These are phyloP conservation scores for Cercophora sp. DNA, from an alignment of 495 filamentous ascomycete species.

Conservation along the genomic window DNA sequence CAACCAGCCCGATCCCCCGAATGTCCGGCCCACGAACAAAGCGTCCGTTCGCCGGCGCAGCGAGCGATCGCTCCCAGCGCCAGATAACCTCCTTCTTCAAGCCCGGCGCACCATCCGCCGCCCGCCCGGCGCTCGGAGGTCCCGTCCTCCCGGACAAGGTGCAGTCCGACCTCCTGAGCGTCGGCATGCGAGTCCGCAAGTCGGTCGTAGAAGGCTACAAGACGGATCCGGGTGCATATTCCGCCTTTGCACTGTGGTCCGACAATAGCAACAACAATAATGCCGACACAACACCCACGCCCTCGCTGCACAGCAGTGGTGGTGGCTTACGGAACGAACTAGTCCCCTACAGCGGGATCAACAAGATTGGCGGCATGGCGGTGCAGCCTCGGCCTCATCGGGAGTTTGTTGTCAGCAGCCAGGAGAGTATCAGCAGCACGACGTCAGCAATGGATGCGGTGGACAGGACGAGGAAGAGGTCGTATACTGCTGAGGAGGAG, in stretches of 20 bases:
- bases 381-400: conserved; percentile 35
- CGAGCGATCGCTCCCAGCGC: conserved; percentile 46
- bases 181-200: conserved; percentile 92
- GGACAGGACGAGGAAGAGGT: conserved; percentile 34
- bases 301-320: conserved; percentile 17
- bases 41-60: conserved; percentile 48
- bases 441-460: conserved; percentile 4
- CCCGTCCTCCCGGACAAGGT: conserved; percentile 57
- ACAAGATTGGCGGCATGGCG: conserved; percentile 57
- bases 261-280: conserved; percentile 20
- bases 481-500: conserved; percentile 28
- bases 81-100: conserved; percentile 49
- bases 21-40: conserved; percentile 46
- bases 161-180: conserved; percentile 73
- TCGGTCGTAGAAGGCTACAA: conserved; percentile 90
- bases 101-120: conserved; percentile 7
- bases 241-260: conserved; percentile 41
- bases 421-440: conserved; percentile 31
- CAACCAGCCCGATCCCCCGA: not conserved
- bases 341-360: conserved; percentile 70
- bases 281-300: not conserved
- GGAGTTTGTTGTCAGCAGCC: conserved; percentile 37
- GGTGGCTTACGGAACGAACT: conserved; percentile 47
- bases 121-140: conserved; percentile 33
- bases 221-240: conserved; percentile 49